A percentile compares a stretch with the other conserved stretches of the same genome.
Evolutionary conservation across 192 early-diverging fungal genomes (phyloP).

Genomic region (Coemansia aciculifera): DNA sequence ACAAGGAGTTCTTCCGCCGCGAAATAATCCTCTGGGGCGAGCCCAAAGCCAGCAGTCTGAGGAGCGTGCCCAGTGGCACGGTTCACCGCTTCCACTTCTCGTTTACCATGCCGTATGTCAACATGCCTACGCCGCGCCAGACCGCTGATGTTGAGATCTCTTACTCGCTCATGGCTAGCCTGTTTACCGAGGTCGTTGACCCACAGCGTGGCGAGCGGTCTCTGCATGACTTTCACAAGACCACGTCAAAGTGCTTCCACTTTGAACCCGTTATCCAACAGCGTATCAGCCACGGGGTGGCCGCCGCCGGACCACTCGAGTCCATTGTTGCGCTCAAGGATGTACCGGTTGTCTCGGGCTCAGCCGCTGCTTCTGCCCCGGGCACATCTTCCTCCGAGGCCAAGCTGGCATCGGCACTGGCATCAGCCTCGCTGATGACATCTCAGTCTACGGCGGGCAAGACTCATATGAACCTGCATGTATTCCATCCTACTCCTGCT

Average conservation of each 20-base stretch:
- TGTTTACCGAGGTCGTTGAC: conserved; percentile 39
- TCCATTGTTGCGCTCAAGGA: conserved; percentile 40
- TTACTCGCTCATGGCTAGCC: conserved; percentile 48
- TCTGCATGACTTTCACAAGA: conserved; percentile 45
- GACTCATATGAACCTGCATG: conserved; percentile 41
- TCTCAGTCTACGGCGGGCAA: conserved; percentile 29
- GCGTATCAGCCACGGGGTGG: conserved; percentile 22
- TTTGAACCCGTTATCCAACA: conserved; percentile 54
- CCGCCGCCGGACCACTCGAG: conserved; percentile 30
- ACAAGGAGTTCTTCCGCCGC: conserved; percentile 56
- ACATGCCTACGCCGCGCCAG: conserved; percentile 55
- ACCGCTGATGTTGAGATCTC: conserved; percentile 54
- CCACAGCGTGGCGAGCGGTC: conserved; percentile 33
- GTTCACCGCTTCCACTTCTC: conserved; percentile 55
- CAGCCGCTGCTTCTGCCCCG: neutral
- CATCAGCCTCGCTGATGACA: conserved; percentile 23
- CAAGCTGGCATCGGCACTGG: neutral
- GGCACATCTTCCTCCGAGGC: neutral
- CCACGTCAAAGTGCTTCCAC: conserved; percentile 33
- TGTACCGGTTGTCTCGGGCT: conserved; percentile 3
- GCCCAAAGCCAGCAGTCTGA: conserved; percentile 25
- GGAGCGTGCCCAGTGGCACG: conserved; percentile 32
- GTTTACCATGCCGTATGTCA: conserved; percentile 56
- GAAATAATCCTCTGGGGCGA: conserved; percentile 54
- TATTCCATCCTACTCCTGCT: conserved; percentile 43